Conservation (phyloP, 139 green algal genomes). For the Asterochloris sp. region DNA sequence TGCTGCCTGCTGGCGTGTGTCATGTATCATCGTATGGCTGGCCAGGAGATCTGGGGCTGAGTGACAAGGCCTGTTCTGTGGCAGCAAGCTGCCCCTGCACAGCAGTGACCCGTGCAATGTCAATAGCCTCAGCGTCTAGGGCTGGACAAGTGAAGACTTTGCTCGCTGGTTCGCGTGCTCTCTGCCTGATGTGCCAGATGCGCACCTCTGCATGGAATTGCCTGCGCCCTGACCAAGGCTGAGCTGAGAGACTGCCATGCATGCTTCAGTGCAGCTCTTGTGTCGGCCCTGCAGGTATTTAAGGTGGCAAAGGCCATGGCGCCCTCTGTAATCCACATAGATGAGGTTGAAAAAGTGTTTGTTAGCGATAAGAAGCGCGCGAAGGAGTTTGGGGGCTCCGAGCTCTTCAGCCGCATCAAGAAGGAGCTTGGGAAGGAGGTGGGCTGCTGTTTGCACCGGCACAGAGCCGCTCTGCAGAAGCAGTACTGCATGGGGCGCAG, state of each 20-base stretch:
- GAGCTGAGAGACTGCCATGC: background rate
- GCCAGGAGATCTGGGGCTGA: background rate
- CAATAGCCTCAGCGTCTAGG: too few relatives aligned
- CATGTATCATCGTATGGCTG: background rate
- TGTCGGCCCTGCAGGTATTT: constrained; percentile 36
- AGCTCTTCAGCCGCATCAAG: constrained; percentile 80
- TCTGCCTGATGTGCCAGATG: too few relatives aligned
- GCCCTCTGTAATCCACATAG: constrained; percentile 85
- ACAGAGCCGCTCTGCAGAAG: constrained; percentile 25
- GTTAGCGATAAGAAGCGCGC: constrained; percentile 80
- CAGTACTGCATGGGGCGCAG: background rate
- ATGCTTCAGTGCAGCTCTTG: background rate
- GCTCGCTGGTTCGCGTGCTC: too few relatives aligned
- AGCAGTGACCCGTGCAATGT: too few relatives aligned
- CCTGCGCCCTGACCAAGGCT: background rate
- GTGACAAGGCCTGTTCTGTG: too few relatives aligned
- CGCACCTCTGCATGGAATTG: background rate
- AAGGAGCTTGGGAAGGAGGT: constrained; percentile 86
- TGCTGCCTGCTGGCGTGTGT: background rate
- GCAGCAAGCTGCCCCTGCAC: too few relatives aligned
- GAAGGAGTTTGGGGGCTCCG: constrained; percentile 62
- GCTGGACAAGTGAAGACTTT: too few relatives aligned
- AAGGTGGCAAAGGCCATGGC: constrained; percentile 65
- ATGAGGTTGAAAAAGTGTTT: constrained; percentile 92
- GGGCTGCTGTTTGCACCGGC: background rate